Evolutionary conservation across 2,329 filamentous ascomycete species (phyloP).

Genomic region (Diatrype stigma): DNA sequence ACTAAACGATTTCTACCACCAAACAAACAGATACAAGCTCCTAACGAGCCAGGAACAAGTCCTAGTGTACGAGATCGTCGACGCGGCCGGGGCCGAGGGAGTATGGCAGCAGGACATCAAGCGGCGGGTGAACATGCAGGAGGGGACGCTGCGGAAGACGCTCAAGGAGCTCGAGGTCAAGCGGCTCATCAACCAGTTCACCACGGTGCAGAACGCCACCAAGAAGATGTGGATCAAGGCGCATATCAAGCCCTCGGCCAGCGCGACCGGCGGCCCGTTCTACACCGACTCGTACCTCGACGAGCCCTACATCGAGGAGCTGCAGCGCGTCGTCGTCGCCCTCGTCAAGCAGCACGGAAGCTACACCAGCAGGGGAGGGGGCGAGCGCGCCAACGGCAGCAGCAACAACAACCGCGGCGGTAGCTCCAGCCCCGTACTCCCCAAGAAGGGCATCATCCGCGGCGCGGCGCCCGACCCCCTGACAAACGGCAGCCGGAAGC

Average conservation of each 20-base stretch:
- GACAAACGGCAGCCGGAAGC: conserved; percentile 46
- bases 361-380: conserved; percentile 31
- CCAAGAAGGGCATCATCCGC: conserved; percentile 54
- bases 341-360: conserved; percentile 30
- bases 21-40: conserved; percentile 53
- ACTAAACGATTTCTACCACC: neutral
- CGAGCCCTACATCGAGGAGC: conserved; percentile 75
- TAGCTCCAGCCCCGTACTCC: conserved; percentile 35
- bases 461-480: conserved; percentile 38
- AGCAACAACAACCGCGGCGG: too few species aligned
- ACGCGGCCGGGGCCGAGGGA: conserved; percentile 77
- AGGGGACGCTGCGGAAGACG: conserved; percentile 73
- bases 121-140: conserved; percentile 74
- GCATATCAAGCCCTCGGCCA: conserved; percentile 77
- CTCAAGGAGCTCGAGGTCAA: conserved; percentile 81
- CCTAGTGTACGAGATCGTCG: conserved; percentile 84
- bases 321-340: conserved; percentile 47
- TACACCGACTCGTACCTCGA: conserved; percentile 90
- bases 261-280: conserved; percentile 91
- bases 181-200: conserved; percentile 81
- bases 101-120: conserved; percentile 90
- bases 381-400: conserved; percentile 22
- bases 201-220: conserved; percentile 83
- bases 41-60: conserved; percentile 68
- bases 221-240: conserved; percentile 96